These are phyloP conservation scores for Pleurotus eryngii DNA, from an alignment of 768 basidiomycete species.

Conservation along the genomic window DNA sequence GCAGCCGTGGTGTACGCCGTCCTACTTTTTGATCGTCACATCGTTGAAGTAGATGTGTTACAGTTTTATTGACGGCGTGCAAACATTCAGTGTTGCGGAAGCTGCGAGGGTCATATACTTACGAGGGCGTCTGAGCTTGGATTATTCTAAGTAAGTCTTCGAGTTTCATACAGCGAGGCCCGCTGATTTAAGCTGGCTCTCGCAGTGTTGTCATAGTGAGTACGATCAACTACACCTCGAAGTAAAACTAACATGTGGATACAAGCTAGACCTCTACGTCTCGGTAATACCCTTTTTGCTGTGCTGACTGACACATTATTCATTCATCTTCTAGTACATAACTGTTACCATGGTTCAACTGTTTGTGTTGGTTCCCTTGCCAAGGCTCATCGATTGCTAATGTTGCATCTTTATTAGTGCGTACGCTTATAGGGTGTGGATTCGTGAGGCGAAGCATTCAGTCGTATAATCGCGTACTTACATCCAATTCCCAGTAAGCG, in stretches of 20 bases:
- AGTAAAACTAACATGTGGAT: too few relatives aligned
- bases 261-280: slow-evolving; percentile 2
- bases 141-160: not conserved
- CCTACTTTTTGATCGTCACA: too few relatives aligned
- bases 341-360: slow-evolving; percentile 4
- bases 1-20: too few relatives aligned
- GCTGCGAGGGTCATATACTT: not conserved
- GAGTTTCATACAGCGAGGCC: not conserved
- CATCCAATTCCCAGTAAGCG: not conserved
- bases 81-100: not conserved
- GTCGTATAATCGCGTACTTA: too few relatives aligned
- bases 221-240: too few relatives aligned
- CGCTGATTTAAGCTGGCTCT: too few relatives aligned
- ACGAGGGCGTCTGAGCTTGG: not conserved
- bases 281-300: not conserved
- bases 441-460: not conserved
- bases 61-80: not conserved
- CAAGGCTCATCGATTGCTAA: too few relatives aligned
- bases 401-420: not conserved
- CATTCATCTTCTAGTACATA: not conserved
- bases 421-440: not conserved
- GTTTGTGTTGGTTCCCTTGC: not conserved
- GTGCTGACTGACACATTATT: too few relatives aligned
- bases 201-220: too few relatives aligned
- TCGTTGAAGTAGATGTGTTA: too few relatives aligned